Conservation (phyloP, 805 yeast genomes). For the Metschnikowia peoriensis region DNA sequence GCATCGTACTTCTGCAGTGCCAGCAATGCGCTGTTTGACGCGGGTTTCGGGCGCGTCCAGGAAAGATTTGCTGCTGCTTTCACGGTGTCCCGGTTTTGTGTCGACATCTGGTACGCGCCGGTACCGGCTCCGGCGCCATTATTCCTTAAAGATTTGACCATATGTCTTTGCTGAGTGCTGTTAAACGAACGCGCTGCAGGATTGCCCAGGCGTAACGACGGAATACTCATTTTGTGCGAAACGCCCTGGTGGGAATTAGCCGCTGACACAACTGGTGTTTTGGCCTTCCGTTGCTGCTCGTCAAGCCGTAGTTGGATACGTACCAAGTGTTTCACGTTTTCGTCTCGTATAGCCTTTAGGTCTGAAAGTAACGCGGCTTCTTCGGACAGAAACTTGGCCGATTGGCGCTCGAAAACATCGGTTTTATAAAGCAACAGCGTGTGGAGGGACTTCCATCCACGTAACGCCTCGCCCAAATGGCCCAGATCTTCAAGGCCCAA, state of each 20-base stretch:
- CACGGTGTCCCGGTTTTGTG: constrained; percentile 22
- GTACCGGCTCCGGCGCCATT: not conserved
- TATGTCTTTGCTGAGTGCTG: constrained; percentile 20
- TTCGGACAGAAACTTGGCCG: constrained; percentile 23
- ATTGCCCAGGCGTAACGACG: constrained; percentile 24
- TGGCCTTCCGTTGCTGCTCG: constrained; percentile 23
- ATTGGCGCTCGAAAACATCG: constrained; percentile 49
- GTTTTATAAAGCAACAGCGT: constrained; percentile 56
- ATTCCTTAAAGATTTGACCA: constrained; percentile 23
- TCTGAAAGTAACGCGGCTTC: constrained; percentile 23
- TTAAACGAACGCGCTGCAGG: constrained; percentile 15
- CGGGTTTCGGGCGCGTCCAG: constrained; percentile 14
- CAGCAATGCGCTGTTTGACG: not conserved
- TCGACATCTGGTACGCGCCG: constrained; percentile 9
- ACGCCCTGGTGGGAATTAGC: not conserved
- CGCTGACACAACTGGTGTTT: constrained; percentile 4
- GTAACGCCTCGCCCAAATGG: constrained; percentile 53
- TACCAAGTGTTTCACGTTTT: constrained; percentile 42
- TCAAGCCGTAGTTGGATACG: constrained; percentile 41
- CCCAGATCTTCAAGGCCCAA: constrained; percentile 56
- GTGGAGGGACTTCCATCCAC: constrained; percentile 75
- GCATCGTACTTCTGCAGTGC: constrained; percentile 13
- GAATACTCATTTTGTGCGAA: constrained; percentile 23
- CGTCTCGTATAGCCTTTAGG: constrained; percentile 38
- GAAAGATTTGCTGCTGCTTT: constrained; percentile 18